Evolutionary conservation across 306 rosid genomes (phyloP), one percentile per base, ranked within the genome.

Genomic region (Castanea mollissima): DNA sequence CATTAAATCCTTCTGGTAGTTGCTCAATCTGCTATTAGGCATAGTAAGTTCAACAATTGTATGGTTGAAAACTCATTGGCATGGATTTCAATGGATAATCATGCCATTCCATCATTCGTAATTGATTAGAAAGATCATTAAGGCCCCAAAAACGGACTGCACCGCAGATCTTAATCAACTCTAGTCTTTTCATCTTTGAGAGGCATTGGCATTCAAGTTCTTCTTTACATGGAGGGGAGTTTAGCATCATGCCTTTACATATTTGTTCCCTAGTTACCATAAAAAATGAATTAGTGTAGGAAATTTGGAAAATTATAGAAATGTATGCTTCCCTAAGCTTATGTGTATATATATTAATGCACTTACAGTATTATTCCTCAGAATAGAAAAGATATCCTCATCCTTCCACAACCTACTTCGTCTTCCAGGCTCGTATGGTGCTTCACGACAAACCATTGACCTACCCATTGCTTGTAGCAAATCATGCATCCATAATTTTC

Each of bases 391-490:
- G 8, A 76, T 71, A 62, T 71, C 78, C 32, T 81, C 59, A 1
- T 2, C 34, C 6, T 77, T 52, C 81, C 81, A 76, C 64, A 81
- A n/a, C 41, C 85, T 70, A 54, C 78, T 76, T 6, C 77, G 16
- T 60, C 56, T 52, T 21, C 78, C 27, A 13, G 31, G 69, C 62
- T 71, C 55, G 19, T 76, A 0, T 49, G 31, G 59, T 73, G 81
- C 71, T 54, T 76, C 78, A 32, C 70, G 74, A 41, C 0, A 38
- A 81, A 52, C 81, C 7, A 76, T 54, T 1, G 4, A n/a, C 41
- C 63, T 81, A 11, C 77, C 85, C 85, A 81, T 71, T 21, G 60
- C 77, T 76, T 81, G 69, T 51, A 81, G 69, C 60, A 62, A 21
- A 58, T 76, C 85, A 25, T 81, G 85, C 81, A 60, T 76, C 60